phyloP scores from a whole-genome alignment of 345 rosid genomes.

The Boechera stricta region DNA sequence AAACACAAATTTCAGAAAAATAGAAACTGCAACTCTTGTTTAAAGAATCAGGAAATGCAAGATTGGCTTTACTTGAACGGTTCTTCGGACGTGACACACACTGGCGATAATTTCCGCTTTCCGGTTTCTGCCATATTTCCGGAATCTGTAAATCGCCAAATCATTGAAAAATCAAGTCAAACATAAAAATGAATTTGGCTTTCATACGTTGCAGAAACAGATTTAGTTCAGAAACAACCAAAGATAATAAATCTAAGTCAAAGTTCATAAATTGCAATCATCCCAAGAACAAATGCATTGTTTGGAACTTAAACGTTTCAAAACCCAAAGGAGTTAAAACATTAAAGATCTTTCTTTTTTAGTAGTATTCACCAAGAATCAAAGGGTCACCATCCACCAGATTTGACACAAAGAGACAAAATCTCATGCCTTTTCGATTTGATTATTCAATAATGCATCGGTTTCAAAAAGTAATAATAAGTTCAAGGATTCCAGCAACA shows the following conservation, averaged over 20 bases:
- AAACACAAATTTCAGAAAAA: conserved; percentile 13
- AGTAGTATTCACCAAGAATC: background rate
- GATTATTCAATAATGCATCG: conserved; percentile 23
- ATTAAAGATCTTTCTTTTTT: conserved; percentile 17
- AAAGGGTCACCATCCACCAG: conserved; percentile 12
- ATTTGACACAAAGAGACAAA: conserved; percentile 26
- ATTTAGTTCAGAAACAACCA: conserved; percentile 3
- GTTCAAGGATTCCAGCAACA: background rate
- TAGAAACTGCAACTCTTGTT: background rate
- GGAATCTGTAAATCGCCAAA: conserved; percentile 55
- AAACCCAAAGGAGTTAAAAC: conserved; percentile 2
- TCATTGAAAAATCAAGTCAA: background rate
- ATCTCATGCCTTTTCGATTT: conserved; percentile 1
- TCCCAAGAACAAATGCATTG: conserved; percentile 21
- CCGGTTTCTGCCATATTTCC: conserved; percentile 92
- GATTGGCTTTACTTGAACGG: conserved; percentile 54
- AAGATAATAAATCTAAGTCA: conserved; percentile 27
- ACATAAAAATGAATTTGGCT: background rate
- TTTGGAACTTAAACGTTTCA: background rate
- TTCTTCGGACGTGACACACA: conserved; percentile 72
- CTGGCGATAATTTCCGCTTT: conserved; percentile 58
- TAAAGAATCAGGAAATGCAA: background rate
- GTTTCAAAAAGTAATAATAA: conserved; percentile 17
- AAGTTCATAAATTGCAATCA: conserved; percentile 22
- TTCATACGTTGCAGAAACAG: conserved; percentile 27